Conservation (phyloP, 306 rosid species). For the Dalbergia cultrata region DNA sequence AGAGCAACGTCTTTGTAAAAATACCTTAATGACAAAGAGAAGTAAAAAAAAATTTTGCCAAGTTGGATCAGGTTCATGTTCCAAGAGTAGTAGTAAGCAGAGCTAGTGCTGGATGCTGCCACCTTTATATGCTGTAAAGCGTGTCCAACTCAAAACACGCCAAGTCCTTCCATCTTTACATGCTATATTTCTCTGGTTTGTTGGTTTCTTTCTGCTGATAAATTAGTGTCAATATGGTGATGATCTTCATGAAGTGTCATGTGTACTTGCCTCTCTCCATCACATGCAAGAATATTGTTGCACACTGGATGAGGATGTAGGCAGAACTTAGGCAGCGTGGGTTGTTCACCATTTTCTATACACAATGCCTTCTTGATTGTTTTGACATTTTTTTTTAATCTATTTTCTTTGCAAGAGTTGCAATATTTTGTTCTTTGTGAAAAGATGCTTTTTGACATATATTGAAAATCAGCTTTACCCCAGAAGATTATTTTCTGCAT, state of each 20-base stretch:
- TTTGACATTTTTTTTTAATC: background rate
- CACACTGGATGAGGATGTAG: background rate
- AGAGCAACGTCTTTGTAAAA: no score
- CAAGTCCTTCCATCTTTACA: slow-evolving; percentile 26
- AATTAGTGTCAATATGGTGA: slow-evolving; percentile 22
- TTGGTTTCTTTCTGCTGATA: background rate
- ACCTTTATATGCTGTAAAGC: slow-evolving; percentile 35
- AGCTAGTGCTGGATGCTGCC: background rate
- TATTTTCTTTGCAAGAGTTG: background rate
- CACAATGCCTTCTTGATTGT: background rate
- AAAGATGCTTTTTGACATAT: slow-evolving; percentile 15
- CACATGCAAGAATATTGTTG: slow-evolving; percentile 27
- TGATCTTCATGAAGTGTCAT: slow-evolving; percentile 1
- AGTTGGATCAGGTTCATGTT: slow-evolving; percentile 27
- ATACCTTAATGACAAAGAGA: no score
- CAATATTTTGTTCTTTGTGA: background rate
- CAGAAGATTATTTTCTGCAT: background rate
- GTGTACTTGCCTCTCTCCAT: slow-evolving; percentile 11
- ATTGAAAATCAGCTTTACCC: slow-evolving; percentile 16
- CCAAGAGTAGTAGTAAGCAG: background rate
- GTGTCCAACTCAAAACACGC: background rate
- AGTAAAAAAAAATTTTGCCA: slow-evolving; percentile 4
- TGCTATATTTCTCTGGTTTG: slow-evolving; percentile 6
- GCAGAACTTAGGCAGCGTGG: slow-evolving; percentile 3
- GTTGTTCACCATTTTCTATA: slow-evolving; percentile 19